Evolutionary conservation across 2,329 filamentous ascomycete species (phyloP).

Genomic region (Thelonectria olida): DNA sequence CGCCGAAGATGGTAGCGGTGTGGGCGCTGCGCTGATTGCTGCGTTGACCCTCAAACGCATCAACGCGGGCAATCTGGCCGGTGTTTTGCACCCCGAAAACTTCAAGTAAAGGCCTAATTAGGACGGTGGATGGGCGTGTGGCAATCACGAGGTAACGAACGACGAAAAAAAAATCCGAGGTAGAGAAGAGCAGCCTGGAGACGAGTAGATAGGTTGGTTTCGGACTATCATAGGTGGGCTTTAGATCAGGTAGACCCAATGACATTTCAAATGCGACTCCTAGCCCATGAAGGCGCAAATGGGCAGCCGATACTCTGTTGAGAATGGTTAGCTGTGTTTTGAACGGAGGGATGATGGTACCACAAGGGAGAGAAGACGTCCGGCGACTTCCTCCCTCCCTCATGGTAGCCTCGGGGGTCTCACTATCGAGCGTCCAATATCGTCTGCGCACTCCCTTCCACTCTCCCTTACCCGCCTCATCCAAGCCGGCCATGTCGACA

Average conservation of each 20-base stretch:
- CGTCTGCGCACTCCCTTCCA: conserved; percentile 90
- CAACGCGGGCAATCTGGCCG: conserved; percentile 69
- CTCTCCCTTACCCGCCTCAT: conserved; percentile 73
- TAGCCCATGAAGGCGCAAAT: conserved; percentile 78
- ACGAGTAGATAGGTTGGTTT: conserved; percentile 7
- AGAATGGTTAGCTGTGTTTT: conserved; percentile 37
- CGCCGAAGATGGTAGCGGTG: conserved; percentile 95
- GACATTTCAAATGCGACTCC: conserved; percentile 22
- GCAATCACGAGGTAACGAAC: conserved; percentile 25
- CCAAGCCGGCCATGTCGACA: conserved; percentile 73
- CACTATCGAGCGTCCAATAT: conserved; percentile 87
- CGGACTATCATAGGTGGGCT: conserved; percentile 15
- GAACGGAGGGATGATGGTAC: no score
- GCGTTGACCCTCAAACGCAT: conserved; percentile 73
- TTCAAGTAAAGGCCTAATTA: conserved; percentile 49
- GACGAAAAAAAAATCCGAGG: conserved; percentile 36
- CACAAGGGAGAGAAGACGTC: no score
- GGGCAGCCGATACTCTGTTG: conserved; percentile 74
- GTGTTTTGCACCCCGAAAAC: conserved; percentile 72
- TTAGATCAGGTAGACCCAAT: conserved; percentile 8
- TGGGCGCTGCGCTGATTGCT: conserved; percentile 95
- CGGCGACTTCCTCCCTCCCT: no score
- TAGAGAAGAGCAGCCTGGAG: conserved; percentile 22
- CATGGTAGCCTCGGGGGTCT: conserved; percentile 44
- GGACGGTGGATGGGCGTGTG: conserved; percentile 23